phyloP scores from a whole-genome alignment of 1,284 basidiomycete species.

The Trichosporon ovoides region DNA sequence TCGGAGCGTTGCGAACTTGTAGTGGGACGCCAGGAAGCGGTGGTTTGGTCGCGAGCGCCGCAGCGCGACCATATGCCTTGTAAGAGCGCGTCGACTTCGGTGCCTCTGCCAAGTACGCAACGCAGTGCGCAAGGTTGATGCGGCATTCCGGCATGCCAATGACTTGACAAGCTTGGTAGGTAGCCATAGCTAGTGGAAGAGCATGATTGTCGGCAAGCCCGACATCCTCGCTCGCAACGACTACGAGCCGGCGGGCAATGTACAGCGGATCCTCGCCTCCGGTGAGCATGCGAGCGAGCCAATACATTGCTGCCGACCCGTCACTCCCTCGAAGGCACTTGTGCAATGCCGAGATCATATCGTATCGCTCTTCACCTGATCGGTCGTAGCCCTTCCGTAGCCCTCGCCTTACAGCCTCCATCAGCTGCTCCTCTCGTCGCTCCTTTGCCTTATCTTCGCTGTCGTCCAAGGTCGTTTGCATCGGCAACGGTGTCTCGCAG shows the following conservation, averaged over 20 bases:
- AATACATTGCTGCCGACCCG: constrained; percentile 77
- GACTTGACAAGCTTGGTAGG: constrained; percentile 66
- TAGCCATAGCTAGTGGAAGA: constrained; percentile 70
- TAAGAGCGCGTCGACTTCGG: constrained; percentile 77
- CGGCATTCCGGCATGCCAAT: constrained; percentile 74
- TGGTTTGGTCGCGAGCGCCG: constrained; percentile 56
- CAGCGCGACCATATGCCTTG: constrained; percentile 68
- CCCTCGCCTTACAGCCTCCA: constrained; percentile 46
- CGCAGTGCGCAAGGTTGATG: constrained; percentile 57
- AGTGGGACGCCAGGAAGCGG: constrained; percentile 57
- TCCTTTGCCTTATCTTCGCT: constrained; percentile 1
- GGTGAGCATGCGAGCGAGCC: constrained; percentile 75
- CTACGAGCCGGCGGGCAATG: constrained; percentile 71
- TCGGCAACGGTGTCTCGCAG: constrained; percentile 24
- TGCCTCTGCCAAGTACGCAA: constrained; percentile 74
- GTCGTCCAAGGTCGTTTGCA: constrained; percentile 22
- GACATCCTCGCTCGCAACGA: constrained; percentile 80
- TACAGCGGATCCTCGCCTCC: constrained; percentile 87
- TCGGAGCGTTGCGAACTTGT: constrained; percentile 81
- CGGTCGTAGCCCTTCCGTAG: constrained; percentile 60
- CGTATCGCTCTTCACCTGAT: constrained; percentile 70
- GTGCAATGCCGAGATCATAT: constrained; percentile 83
- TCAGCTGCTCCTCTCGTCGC: constrained; percentile 41
- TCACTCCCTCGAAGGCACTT: constrained; percentile 78
- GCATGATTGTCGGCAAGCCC: constrained; percentile 71